phyloP scores from a whole-genome alignment of 352 stramenopile species.

The Phytophthora rubi region DNA sequence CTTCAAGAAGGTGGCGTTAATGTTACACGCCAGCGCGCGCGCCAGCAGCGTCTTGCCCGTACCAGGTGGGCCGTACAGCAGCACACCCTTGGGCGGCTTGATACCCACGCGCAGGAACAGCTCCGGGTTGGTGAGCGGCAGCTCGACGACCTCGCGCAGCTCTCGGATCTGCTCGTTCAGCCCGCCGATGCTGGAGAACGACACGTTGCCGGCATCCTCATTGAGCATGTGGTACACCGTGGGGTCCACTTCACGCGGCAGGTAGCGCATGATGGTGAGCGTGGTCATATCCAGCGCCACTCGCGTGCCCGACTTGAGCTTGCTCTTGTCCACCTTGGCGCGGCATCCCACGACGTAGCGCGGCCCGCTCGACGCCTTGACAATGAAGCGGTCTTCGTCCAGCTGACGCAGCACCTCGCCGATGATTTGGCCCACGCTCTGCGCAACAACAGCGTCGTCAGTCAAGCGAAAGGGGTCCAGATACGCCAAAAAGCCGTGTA shows the following conservation, averaged over 20 bases:
- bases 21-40: slow-evolving; percentile 98
- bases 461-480: not conserved
- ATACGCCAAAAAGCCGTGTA: not conserved
- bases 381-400: slow-evolving; percentile 99
- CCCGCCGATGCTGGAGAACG: slow-evolving; percentile 98
- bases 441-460: slow-evolving; percentile 39
- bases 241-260: slow-evolving; percentile 98
- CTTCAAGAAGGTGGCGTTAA: slow-evolving; percentile 99
- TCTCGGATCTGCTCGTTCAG: slow-evolving; percentile 99
- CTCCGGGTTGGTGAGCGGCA: slow-evolving; percentile 99
- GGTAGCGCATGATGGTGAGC: slow-evolving; percentile 99
- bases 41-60: slow-evolving; percentile 99
- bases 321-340: slow-evolving; percentile 94
- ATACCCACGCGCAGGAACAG: slow-evolving; percentile 98
- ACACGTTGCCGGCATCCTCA: slow-evolving; percentile 96
- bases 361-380: slow-evolving; percentile 98
- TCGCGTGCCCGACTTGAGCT: slow-evolving; percentile 97
- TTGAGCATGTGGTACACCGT: slow-evolving; percentile 99
- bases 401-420: slow-evolving; percentile 98
- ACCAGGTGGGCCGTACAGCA: slow-evolving; percentile 98
- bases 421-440: slow-evolving; percentile 99
- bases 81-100: slow-evolving; percentile 98
- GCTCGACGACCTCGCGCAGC: slow-evolving; percentile 96
- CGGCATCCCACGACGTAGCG: slow-evolving; percentile 98
- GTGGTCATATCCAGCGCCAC: slow-evolving; percentile 99